Percentiles rank a stretch among this genome's conserved stretches.
Evolutionary conservation across 2,329 filamentous ascomycete genomes (phyloP).

Genomic region (Phialophora tarda): DNA sequence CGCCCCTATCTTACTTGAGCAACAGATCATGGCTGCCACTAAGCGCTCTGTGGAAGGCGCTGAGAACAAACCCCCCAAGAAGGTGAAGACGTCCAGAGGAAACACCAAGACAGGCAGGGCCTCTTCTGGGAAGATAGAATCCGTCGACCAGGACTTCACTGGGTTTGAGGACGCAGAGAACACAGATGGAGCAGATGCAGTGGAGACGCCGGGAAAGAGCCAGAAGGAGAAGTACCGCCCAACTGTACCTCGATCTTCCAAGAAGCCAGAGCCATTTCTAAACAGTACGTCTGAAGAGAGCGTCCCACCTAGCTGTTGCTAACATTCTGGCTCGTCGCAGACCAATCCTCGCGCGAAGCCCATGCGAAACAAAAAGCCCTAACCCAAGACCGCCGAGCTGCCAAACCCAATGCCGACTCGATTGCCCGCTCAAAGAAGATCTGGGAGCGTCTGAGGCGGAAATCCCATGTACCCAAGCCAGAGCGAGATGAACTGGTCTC

Average conservation of each 20-base stretch:
- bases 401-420: constrained; percentile 90
- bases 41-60: constrained; percentile 25
- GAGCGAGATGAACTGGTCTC: constrained; percentile 85
- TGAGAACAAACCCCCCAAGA: constrained; percentile 31
- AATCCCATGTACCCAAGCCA: constrained; percentile 88
- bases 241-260: not conserved
- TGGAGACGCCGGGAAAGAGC: not conserved
- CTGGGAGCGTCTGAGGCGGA: constrained; percentile 90
- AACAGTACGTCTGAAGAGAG: not conserved
- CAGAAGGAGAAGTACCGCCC: not conserved
- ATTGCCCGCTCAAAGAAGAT: constrained; percentile 91
- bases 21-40: constrained; percentile 28
- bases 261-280: not conserved
- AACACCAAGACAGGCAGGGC: constrained; percentile 1
- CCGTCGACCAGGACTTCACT: not conserved
- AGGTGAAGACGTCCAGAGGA: constrained; percentile 14
- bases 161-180: not conserved
- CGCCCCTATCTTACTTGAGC: not conserved
- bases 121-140: not conserved
- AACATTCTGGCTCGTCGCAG: constrained; percentile 40
- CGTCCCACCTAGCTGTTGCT: not conserved
- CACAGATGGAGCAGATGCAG: not conserved
- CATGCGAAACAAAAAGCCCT: constrained; percentile 92
- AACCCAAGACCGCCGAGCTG: constrained; percentile 83
- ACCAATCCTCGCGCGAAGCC: constrained; percentile 78